These are phyloP conservation scores for Fusarium verrucosum DNA, from an alignment of 2,329 filamentous ascomycete genomes.

Conservation along the genomic window DNA sequence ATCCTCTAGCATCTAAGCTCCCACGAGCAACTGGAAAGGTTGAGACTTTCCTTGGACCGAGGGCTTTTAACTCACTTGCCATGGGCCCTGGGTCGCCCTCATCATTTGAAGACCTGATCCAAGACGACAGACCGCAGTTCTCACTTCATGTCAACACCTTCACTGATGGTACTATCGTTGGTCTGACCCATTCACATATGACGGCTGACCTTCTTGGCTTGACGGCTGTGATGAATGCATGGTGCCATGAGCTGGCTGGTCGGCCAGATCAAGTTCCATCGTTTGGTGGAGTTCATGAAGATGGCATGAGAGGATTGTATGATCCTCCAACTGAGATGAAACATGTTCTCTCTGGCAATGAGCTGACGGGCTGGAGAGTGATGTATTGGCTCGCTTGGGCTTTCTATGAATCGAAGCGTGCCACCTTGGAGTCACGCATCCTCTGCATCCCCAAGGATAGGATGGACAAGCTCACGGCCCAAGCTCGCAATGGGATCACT, in stretches of 20 bases:
- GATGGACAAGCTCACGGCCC: too few species aligned
- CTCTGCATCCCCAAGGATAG: background rate
- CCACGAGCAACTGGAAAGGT: background rate
- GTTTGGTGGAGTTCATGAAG: background rate
- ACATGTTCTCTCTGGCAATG: background rate
- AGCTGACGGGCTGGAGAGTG: background rate
- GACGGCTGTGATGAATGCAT: background rate
- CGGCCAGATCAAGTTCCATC: background rate
- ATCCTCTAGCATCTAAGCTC: background rate
- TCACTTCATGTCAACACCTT: background rate
- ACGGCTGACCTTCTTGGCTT: background rate
- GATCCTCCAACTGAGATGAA: background rate
- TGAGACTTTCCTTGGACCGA: background rate
- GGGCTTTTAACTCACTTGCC: background rate
- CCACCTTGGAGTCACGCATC: background rate
- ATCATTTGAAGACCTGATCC: background rate
- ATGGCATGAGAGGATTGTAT: background rate
- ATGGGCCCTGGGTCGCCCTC: background rate
- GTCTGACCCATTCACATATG: background rate
- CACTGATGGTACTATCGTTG: background rate
- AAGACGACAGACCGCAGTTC: background rate
- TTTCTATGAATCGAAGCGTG: background rate
- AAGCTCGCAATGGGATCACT: too few species aligned
- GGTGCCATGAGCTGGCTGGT: background rate
- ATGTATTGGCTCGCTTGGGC: background rate